These are phyloP conservation scores for Lyophyllum semitale DNA, from an alignment of 768 basidiomycete species.

Conservation along the genomic window DNA sequence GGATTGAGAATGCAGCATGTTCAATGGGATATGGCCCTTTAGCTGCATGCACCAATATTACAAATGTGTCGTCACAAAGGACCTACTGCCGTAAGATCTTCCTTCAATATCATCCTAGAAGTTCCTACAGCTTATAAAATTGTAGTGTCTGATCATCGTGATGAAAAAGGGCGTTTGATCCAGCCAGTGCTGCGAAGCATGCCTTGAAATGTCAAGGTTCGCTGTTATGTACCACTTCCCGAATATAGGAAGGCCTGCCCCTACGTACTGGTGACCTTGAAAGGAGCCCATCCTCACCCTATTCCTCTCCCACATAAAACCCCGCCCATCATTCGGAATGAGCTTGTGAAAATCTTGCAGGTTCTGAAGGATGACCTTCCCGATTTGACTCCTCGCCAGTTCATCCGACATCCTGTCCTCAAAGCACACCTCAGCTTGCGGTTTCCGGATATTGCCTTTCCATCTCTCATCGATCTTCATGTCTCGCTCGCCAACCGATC, in stretches of 20 bases:
- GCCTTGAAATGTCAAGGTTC: conserved; percentile 8
- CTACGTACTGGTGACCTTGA: conserved; percentile 8
- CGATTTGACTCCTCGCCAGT: conserved; percentile 23
- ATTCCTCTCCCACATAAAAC: conserved; percentile 21
- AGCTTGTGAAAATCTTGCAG: conserved; percentile 13
- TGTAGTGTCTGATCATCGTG: neutral
- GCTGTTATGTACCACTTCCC: conserved; percentile 14
- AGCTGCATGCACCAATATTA: conserved; percentile 14
- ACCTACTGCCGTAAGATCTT: neutral
- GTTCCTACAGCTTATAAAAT: neutral
- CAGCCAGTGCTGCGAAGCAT: conserved; percentile 13
- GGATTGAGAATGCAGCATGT: conserved; percentile 19
- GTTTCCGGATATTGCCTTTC: conserved; percentile 12
- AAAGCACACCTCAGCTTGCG: conserved; percentile 10
- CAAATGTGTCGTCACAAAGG: conserved; percentile 10
- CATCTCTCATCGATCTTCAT: conserved; percentile 24
- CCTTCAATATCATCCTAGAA: neutral
- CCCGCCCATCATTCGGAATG: conserved; percentile 9
- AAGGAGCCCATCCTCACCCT: conserved; percentile 18
- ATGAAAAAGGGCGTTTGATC: neutral
- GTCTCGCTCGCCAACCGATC: conserved; percentile 24
- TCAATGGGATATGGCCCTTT: conserved; percentile 17
- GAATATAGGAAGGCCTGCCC: conserved; percentile 13
- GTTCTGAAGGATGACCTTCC: conserved; percentile 16
- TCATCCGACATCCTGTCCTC: conserved; percentile 23